Base-by-base conservation (phyloP, 495 filamentous ascomycete genomes). In the Penicillium desertorum region DNA sequence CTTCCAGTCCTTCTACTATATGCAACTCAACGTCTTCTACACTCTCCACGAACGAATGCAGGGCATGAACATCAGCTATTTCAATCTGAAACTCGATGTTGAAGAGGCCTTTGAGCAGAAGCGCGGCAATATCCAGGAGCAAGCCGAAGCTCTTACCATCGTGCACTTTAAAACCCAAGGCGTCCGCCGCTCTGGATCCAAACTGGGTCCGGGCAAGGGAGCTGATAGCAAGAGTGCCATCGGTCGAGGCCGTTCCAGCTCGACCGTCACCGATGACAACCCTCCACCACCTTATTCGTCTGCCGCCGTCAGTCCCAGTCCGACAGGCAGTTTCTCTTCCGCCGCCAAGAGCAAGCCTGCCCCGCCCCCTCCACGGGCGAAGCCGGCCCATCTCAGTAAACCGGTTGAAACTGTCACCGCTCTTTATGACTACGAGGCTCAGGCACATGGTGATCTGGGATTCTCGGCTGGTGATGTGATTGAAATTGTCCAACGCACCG, bases 11-110 rank as follows among this genome's bases (percentile, higher is more conserved):
- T 99, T 98, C 79, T 99, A 99, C 76, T 99, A 99, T 79, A 98
- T 99, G 95, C 94, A 99, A 71, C 83, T 99, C 54, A 99, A 99
- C 71, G 92, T 99, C 59, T 99, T 98, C 75, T 99, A 99, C 73
- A 98, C 95, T 1, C 79, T 99, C 34, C 94, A 99, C 72, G 94
- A 99, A 73, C 88, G 84, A 72, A 98, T 98, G 95, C 94, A 97
- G 72, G 86, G 80, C 54, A 90, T 95, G 66, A 90, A 97, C 69
- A 98, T 99, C 64, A 90, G 88, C 56, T 99, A 99, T 75, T 99
- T 99, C 71, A 88, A 99, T 68, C 82, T 99, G 34, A 87, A 88
- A 10, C 79, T 88, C 29, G 92, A 94, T 69, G 83, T 99, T 12
- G 91, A 96, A 66, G 92, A 90, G 58, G 91, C 91, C 42, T 99